Conservation (phyloP, 345 rosid genomes). For the Capsella bursapastoris region DNA sequence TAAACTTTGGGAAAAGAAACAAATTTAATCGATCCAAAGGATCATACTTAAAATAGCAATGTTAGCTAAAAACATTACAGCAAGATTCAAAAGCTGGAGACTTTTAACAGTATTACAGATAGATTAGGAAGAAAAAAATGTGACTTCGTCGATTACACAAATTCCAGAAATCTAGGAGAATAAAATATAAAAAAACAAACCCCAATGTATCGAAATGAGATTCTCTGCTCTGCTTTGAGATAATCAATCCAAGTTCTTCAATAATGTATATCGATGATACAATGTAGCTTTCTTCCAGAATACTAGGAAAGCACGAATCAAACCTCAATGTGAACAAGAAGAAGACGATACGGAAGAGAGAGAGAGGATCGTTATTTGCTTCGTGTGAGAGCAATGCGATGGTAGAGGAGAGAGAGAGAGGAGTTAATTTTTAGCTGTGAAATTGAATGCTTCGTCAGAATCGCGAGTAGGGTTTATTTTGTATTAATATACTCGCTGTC, state of each 20-base stretch:
- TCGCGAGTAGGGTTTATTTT: constrained; percentile 32
- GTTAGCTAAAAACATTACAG: constrained; percentile 11
- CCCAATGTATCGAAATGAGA: constrained; percentile 28
- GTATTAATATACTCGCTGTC: constrained; percentile 26
- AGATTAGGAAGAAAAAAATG: background rate
- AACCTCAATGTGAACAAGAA: constrained; percentile 40
- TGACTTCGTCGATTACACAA: background rate
- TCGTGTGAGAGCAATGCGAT: constrained; percentile 70
- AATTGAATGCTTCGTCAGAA: constrained; percentile 39
- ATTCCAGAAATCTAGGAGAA: constrained; percentile 27
- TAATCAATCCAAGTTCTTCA: background rate
- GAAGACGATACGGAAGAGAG: constrained; percentile 22
- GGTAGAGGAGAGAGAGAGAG: constrained; percentile 22
- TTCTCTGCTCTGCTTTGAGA: background rate
- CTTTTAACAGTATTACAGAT: constrained; percentile 30
- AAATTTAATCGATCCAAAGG: constrained; percentile 13
- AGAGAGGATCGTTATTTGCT: constrained; percentile 60
- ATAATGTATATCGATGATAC: background rate
- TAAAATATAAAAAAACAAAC: background rate
- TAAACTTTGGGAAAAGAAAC: constrained; percentile 1
- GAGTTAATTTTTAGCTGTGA: constrained; percentile 5
- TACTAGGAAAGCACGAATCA: constrained; percentile 17
- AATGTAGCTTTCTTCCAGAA: background rate
- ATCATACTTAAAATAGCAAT: constrained; percentile 33
- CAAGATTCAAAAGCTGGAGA: constrained; percentile 24